Base-by-base conservation (phyloP, 345 rosid genomes). In the Hirschfeldia incana region DNA sequence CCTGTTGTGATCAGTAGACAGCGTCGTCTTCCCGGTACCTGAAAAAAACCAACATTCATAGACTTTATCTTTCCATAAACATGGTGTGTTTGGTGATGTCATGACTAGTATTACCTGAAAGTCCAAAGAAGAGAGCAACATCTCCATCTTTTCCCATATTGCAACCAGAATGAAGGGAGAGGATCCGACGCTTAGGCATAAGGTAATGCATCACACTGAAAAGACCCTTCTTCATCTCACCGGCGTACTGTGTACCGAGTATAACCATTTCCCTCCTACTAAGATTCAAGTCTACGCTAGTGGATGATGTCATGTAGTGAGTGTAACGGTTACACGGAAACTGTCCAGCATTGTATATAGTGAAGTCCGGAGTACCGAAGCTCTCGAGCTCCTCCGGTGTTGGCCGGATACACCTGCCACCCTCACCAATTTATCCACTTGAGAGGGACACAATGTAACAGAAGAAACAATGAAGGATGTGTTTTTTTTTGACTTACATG, bases 141-240 rank as follows among this genome's bases (percentile, higher is more conserved):
- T 94, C 98, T 85, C 98, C 97, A 80, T 86, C 90, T 87, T 94
- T 92, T 44, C 97, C 98, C 97, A 94, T 91, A 84, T 94, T 94
- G 95, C 96, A 92, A 46, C 98, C 98, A 79, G 98, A 94, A 75
- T 94, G 98, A 55, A 94, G 86, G 72, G 98, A 92, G 78, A 94
- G 96, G 80, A 94, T 91, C 30, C 85, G 91, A 78, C 97, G 98
- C 89, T 88, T 92, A 84, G 98, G 98, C 98, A 94, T 94, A 87
- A 94, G 96, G 90, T 92, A 92, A 85, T 94, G 98, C 98, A 94
- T 94, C 44, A 94, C 95, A 83, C 98, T 71, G 89, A 94, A 94
- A 65, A 94, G 97, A 72, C 98, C 98, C 83, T 94, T 94, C 93
- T 92, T 94, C 98, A 94, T 94, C 85, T 95, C 99, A 81, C 99